A percentile compares a stretch with the other conserved stretches of the same genome.
Evolutionary conservation across 2,329 filamentous ascomycete species (phyloP).

Genomic region (Clarireedia homoeocarpa): DNA sequence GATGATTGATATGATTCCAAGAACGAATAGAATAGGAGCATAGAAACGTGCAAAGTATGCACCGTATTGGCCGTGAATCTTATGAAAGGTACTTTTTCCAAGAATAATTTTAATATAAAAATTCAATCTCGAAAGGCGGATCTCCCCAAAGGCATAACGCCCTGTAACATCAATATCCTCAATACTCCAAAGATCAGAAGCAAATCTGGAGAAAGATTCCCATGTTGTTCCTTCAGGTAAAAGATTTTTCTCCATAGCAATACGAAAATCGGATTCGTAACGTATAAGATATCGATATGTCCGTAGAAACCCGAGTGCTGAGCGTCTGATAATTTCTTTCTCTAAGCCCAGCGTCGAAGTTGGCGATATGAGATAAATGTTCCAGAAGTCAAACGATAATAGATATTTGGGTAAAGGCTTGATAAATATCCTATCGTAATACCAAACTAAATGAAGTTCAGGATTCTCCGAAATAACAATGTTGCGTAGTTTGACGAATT

Average conservation of each 20-base stretch:
- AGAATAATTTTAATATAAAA: constrained; percentile 22
- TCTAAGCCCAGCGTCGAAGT: not conserved
- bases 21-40: constrained; percentile 20
- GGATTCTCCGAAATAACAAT: constrained; percentile 31
- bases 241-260: constrained; percentile 17
- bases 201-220: not conserved
- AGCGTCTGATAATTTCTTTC: not conserved
- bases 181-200: not conserved
- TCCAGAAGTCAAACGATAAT: constrained; percentile 24
- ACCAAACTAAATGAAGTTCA: constrained; percentile 30
- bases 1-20: constrained; percentile 19
- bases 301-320: constrained; percentile 26
- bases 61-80: constrained; percentile 20
- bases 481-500: constrained; percentile 24
- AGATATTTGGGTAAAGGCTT: constrained; percentile 29
- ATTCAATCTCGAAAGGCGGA: constrained; percentile 14
- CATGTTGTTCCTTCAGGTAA: not conserved
- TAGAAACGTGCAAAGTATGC: constrained; percentile 22
- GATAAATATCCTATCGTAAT: constrained; percentile 25
- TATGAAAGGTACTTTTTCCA: constrained; percentile 20
- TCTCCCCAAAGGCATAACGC: constrained; percentile 7
- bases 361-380: constrained; percentile 11
- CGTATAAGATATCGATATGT: constrained; percentile 28
- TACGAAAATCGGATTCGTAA: constrained; percentile 30
- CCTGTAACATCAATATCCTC: not conserved